A percentile compares a stretch with the other conserved stretches of the same genome.
Evolutionary conservation across 345 rosid genomes (phyloP).

Genomic region (Mangifera indica): DNA sequence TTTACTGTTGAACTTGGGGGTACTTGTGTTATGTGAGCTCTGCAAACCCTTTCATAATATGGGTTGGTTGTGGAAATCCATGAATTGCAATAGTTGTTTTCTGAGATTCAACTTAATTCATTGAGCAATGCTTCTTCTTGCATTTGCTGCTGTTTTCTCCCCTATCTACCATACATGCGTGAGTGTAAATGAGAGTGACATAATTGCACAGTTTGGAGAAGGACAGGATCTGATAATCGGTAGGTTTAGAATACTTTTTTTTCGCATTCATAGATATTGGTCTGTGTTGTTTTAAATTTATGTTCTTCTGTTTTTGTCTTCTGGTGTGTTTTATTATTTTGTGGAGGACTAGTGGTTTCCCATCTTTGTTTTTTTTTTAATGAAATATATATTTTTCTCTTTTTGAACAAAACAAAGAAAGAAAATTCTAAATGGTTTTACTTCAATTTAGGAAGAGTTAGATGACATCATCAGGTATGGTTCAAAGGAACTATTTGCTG

Average conservation of each 20-base stretch:
- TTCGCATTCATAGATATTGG: too few relatives aligned
- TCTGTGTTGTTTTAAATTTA: too few relatives aligned
- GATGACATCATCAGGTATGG: slow-evolving; percentile 99
- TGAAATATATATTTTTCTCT: too few relatives aligned
- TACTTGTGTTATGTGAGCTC: neutral
- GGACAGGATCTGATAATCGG: neutral
- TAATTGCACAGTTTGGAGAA: neutral
- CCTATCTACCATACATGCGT: neutral
- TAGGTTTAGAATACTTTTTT: too few relatives aligned
- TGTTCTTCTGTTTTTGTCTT: too few relatives aligned
- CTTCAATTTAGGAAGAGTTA: slow-evolving; percentile 72
- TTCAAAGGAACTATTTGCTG: slow-evolving; percentile 94
- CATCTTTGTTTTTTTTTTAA: too few relatives aligned
- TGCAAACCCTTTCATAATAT: neutral
- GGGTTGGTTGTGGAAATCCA: neutral
- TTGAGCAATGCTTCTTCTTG: neutral
- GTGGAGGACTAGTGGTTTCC: too few relatives aligned
- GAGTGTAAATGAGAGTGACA: neutral
- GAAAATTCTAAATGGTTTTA: slow-evolving; percentile 8
- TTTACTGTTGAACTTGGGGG: neutral
- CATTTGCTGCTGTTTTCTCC: neutral
- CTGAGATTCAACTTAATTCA: neutral
- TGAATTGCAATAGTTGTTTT: neutral
- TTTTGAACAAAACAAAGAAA: neutral
- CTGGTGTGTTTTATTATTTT: too few relatives aligned